Conservation (phyloP, 345 rosid genomes). For the Rhodamnia argentea region DNA sequence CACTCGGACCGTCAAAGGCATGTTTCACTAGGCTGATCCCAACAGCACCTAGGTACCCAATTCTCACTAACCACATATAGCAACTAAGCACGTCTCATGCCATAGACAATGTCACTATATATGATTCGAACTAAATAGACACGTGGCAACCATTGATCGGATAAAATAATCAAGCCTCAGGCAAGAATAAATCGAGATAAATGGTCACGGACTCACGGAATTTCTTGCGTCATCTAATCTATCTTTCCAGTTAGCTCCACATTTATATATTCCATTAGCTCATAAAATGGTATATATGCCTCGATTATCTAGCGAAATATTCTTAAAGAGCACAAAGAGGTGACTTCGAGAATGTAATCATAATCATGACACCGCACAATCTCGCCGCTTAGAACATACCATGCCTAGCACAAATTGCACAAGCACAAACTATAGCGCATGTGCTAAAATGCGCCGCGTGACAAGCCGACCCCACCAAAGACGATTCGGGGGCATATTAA, state of each 20-base stretch:
- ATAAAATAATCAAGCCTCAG: background rate
- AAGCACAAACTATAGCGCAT: background rate
- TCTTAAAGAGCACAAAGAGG: no score
- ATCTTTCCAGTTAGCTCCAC: background rate
- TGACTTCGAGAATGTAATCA: background rate
- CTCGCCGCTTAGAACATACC: no score
- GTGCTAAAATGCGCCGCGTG: background rate
- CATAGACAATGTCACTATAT: background rate
- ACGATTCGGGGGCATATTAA: no score
- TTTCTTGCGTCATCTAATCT: background rate
- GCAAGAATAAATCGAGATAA: background rate
- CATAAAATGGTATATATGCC: background rate
- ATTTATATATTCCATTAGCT: background rate
- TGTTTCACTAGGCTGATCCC: background rate
- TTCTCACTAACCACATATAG: background rate
- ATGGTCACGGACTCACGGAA: background rate
- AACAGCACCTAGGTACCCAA: background rate
- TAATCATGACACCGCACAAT: no score
- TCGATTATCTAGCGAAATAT: background rate
- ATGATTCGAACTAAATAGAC: background rate
- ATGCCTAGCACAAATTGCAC: background rate
- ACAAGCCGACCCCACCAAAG: background rate
- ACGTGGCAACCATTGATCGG: background rate
- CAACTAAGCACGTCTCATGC: background rate
- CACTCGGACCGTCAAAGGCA: background rate